Base-by-base conservation (phyloP, 2,329 filamentous ascomycete species). In the Cercospora citrullina region DNA sequence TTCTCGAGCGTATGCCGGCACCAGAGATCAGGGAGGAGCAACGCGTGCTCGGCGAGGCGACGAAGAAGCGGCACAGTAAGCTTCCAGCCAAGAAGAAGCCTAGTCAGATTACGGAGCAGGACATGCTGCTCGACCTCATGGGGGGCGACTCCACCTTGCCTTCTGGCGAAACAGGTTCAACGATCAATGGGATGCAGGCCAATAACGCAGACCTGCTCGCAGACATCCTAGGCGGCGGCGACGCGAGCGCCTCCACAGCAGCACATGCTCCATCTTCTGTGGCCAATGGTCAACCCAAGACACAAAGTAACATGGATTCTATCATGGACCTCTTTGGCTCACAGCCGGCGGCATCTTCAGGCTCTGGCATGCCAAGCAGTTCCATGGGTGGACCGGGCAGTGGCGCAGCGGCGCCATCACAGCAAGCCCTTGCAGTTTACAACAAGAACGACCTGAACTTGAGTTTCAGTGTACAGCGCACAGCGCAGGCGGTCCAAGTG, bases 11-110 rank as follows among this genome's bases (percentile, higher is more conserved):
- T 79, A 99, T 99, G 96, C 95, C 95, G 7, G 88, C 95, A 1
- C 95, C 95, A 8, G 94, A 98, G 79, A 98, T 99, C 76, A 93
- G 94, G 72, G 95, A 99, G 78, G 93, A 96, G 79, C 94, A 95
- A 64, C 87, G 94, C 68, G 94, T 97, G 3, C 84, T 99, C 18
- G 94, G 94, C 53, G 91, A 94, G 75, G 90, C 93, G 1, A 84
- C 88, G 68, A 78, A 80, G 72, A 83, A 83, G 74, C 78, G 82
- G 59, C 72, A 76, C 57, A 80, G 80, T 64, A 81, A 87, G 60
- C 85, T 88, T 68, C 78, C 86, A n/a, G 92, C 91, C 77, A 88
- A 93, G 67, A 94, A 90, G 80, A 87, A 87, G 75, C 86, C 89
- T 30, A 85, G 90, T 70, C 95, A 96, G 81, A 91, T 92, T 48